Conservation (phyloP, 2,329 filamentous ascomycete genomes). For the Sclerotinia subarctica region DNA sequence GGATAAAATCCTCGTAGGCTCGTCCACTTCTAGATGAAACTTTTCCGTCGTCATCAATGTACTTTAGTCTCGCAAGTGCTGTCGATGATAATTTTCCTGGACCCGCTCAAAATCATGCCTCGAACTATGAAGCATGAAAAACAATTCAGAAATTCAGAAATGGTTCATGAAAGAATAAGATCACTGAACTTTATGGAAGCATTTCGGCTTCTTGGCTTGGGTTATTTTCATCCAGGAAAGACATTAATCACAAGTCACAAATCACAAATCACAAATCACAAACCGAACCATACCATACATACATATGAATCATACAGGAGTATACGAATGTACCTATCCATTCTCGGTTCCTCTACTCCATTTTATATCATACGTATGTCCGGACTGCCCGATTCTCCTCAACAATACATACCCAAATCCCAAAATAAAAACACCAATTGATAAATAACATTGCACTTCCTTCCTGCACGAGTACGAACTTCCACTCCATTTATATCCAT, state of each 20-base stretch:
- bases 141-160: background rate
- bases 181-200: background rate
- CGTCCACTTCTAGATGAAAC: constrained; percentile 11
- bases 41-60: constrained; percentile 2
- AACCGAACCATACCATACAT: background rate
- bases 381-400: background rate
- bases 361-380: background rate
- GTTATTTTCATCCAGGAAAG: background rate
- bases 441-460: background rate
- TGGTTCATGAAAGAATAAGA: background rate
- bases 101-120: background rate
- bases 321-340: background rate
- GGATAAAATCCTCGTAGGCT: background rate
- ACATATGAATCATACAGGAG: background rate
- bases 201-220: background rate
- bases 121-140: background rate
- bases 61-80: background rate
- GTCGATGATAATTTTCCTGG: constrained; percentile 10
- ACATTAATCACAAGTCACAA: too few relatives aligned
- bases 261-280: background rate
- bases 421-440: background rate
- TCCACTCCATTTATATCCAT: background rate
- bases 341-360: background rate
- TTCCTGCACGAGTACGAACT: background rate
- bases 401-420: background rate